Evolutionary conservation across 176 grass and related monocot species (phyloP), one percentile per base, ranked within the genome.

Genomic region (Triticum dicoccoides): DNA sequence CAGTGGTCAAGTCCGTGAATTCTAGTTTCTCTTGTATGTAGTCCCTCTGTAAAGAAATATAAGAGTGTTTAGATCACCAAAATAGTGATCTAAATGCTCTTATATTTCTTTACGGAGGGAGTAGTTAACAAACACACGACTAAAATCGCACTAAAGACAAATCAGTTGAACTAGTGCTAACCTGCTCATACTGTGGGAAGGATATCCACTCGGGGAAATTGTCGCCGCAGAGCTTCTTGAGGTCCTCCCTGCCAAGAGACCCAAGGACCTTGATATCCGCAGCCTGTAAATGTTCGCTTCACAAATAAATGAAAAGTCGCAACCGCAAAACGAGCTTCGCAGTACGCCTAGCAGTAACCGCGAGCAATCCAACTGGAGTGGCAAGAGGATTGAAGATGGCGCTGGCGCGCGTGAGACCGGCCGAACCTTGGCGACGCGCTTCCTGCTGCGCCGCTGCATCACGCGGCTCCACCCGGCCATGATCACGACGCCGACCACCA

Each of bases 191-290:
- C 72, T 79, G 80, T 39, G 97, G 97, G 85, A 98, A 98, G 49
- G 97, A 96, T 85, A 98, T 79, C 97, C 97, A 98, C 83, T 94
- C 92, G 44, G 97, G 97, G 64, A 91, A 94, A 83, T 85, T 98
- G 25, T 98, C 94, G 52, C 92, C 92, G 85, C 97, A 98, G 8
- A 96, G 88, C 87, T 94, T 98, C 87, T 74, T 94, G 90, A 98
- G 89, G 85, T 98, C 97, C 73, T 98, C 97, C 85, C 97, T 91
- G 76, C 15, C 68, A 38, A 98, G 94, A 85, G 88, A 86, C 4
- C 97, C 91, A 61, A 98, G 85, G 78, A 95, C 86, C 80, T 94
- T 98, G 90, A 98, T 94, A 76, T 96, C 97, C 68, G 88, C 97
- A 68, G 96, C 93, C 97, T 98, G 77, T 41, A 81, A 21, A 80